phyloP scores from a whole-genome alignment of 768 basidiomycete species.

The Suillus subaureus region DNA sequence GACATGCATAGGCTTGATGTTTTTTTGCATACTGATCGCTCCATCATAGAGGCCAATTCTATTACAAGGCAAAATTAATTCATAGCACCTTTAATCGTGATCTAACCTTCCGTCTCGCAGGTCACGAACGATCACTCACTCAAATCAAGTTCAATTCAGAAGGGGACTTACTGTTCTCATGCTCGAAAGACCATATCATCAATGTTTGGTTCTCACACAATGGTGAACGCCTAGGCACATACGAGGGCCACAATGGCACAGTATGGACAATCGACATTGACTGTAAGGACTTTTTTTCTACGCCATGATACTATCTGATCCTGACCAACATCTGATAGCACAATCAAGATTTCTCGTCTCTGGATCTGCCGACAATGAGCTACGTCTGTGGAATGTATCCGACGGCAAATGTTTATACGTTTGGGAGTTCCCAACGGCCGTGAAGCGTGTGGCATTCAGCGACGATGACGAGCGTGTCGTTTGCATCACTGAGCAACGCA shows the following conservation, averaged over 20 bases:
- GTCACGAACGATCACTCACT: slow-evolving; percentile 95
- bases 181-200: slow-evolving; percentile 92
- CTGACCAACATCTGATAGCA: slow-evolving; percentile 44
- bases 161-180: slow-evolving; percentile 94
- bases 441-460: slow-evolving; percentile 93
- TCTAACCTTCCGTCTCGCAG: slow-evolving; percentile 42
- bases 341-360: slow-evolving; percentile 86
- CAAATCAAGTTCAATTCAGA: slow-evolving; percentile 98
- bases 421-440: slow-evolving; percentile 98
- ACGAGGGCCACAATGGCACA: slow-evolving; percentile 92
- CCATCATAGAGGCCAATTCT: slow-evolving; percentile 66
- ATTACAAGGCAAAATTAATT: slow-evolving; percentile 56
- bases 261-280: slow-evolving; percentile 98
- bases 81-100: slow-evolving; percentile 7
- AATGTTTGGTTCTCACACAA: slow-evolving; percentile 99
- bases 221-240: slow-evolving; percentile 95
- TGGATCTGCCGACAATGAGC: slow-evolving; percentile 91
- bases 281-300: slow-evolving; percentile 55
- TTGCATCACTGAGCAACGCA: slow-evolving; percentile 96
- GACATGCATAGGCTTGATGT: slow-evolving; percentile 4
- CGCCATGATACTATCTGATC: neutral
- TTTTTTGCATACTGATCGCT: slow-evolving; percentile 6
- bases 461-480: slow-evolving; percentile 83
- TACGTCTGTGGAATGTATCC: slow-evolving; percentile 87
- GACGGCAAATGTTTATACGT: slow-evolving; percentile 91